These are phyloP conservation scores for Pyronema omphalodes DNA, from an alignment of 495 filamentous ascomycete genomes.

Conservation along the genomic window DNA sequence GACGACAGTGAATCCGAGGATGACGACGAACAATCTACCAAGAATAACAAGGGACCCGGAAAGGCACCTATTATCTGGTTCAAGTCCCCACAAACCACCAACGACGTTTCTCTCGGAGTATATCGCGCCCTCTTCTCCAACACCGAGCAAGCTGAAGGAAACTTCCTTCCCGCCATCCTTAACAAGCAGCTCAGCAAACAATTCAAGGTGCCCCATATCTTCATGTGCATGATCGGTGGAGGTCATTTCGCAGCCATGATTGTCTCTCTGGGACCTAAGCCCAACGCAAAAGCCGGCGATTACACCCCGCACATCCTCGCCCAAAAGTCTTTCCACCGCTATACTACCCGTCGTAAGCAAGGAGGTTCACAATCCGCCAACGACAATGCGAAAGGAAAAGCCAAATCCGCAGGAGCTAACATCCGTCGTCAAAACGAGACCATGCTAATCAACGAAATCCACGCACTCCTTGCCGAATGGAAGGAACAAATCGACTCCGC, in stretches of 20 bases:
- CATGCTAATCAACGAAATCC: conserved; percentile 65
- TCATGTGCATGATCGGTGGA: conserved; percentile 96
- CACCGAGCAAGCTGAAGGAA: conserved; percentile 42
- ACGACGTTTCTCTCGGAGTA: conserved; percentile 62
- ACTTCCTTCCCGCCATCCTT: conserved; percentile 56
- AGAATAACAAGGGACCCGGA: conserved; percentile 35
- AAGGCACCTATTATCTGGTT: conserved; percentile 77
- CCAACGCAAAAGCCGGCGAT: conserved; percentile 50
- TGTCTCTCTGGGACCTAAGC: conserved; percentile 64
- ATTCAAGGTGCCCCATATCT: conserved; percentile 43
- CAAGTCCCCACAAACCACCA: conserved; percentile 49
- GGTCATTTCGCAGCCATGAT: conserved; percentile 96
- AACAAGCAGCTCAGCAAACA: conserved; percentile 25
- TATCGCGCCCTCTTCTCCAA: conserved; percentile 69
- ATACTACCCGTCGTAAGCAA: conserved; percentile 89
- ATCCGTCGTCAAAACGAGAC: conserved; percentile 87
- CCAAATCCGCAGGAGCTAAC: conserved; percentile 81
- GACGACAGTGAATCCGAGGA: conserved; percentile 33
- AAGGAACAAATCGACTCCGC: conserved; percentile 61
- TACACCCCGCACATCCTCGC: conserved; percentile 70
- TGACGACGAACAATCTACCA: conserved; percentile 27
- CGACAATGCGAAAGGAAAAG: conserved; percentile 74
- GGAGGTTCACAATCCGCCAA: conserved; percentile 87
- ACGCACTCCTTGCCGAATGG: conserved; percentile 63
- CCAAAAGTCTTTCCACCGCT: conserved; percentile 94